These are phyloP conservation scores for Crithidia mellificae DNA, from an alignment of 208 protist species.

Conservation along the genomic window DNA sequence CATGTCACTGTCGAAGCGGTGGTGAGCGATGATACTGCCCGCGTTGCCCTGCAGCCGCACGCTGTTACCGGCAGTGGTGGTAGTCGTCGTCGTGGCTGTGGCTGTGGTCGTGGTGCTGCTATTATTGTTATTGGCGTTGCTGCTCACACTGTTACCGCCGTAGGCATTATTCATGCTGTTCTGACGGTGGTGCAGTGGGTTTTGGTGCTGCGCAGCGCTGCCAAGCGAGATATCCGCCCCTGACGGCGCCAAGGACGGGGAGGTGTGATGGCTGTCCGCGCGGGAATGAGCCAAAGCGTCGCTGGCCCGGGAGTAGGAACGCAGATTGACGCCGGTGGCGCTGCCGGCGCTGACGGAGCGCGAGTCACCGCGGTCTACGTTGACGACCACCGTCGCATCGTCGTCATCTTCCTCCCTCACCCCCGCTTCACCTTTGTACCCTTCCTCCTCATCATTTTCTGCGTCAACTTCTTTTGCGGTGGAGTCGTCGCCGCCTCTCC, in stretches of 20 bases:
- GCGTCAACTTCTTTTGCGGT: background rate
- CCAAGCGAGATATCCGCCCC: background rate
- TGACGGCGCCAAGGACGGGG: background rate
- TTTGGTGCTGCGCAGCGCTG: too few species aligned
- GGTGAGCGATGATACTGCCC: slow-evolving; percentile 15
- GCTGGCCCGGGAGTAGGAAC: slow-evolving; percentile 15
- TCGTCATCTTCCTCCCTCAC: slow-evolving; percentile 8
- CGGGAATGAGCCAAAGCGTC: background rate
- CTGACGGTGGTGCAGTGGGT: too few species aligned
- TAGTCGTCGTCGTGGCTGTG: too few species aligned
- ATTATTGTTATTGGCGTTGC: background rate
- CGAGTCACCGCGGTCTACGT: slow-evolving; percentile 8
- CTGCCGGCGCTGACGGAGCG: slow-evolving; percentile 19
- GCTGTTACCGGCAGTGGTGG: background rate
- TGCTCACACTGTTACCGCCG: background rate
- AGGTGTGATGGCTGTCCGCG: slow-evolving; percentile 7
- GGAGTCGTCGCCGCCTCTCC: too few species aligned
- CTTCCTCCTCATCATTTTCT: background rate
- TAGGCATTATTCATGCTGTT: too few species aligned
- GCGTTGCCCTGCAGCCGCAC: slow-evolving; percentile 5
- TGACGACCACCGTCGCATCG: slow-evolving; percentile 2
- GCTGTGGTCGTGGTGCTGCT: too few species aligned
- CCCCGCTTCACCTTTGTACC: too few species aligned
- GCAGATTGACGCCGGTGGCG: background rate
- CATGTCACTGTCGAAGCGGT: slow-evolving; percentile 20